Evolutionary conservation across 192 early-diverging fungal genomes (phyloP), one percentile per base, ranked within the genome.

Genomic region (Coemansia sp.): DNA sequence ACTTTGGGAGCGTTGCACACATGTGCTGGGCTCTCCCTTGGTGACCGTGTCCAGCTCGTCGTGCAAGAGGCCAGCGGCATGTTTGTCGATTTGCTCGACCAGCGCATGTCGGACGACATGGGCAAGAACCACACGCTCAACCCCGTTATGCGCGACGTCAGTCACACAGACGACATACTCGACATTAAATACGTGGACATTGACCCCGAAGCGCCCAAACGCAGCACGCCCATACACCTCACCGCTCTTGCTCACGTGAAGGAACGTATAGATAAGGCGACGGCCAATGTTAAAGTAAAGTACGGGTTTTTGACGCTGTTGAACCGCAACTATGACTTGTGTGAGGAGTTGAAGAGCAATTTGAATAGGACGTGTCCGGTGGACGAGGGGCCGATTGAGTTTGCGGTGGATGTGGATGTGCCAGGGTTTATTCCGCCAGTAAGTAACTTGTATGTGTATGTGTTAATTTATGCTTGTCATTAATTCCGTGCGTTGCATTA

Each of bases 321-420:
- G 37, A 73, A 75, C 56, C 68, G 73, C 21, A 70, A 75, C 51
- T 82, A 82, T 37, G 73, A 82, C 25, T 19, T 82, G 63, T 82
- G 79, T 60, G 43, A 72, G 64, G 79, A 76, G 63, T 53, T 82
- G 10, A 66, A 76, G 64, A 60, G 39, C 50, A 76, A 76, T 27
- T 45, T 82, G 29, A 82, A 82, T 70, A 82, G 63, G 67, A 76
- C 79, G 3, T 82, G 79, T 24, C 79, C 79, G 0, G 79, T 82
- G 2, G 79, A 82, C 49, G 64, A 72, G 56, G 79, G 79, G 11
- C 60, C 57, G 3, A 72, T 82, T 11, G 73, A 75, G 41, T 66
- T 82, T n/a, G 59, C 51, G 19, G 65, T 82, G 23, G 79, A 82
- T 45, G 66, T 76, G 14, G 73, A 82, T 38, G 52, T 82, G 21